A percentile compares a stretch with the other conserved stretches of the same genome.
Evolutionary conservation across 352 stramenopile species (phyloP).

Genomic region (Pythium biforme): DNA sequence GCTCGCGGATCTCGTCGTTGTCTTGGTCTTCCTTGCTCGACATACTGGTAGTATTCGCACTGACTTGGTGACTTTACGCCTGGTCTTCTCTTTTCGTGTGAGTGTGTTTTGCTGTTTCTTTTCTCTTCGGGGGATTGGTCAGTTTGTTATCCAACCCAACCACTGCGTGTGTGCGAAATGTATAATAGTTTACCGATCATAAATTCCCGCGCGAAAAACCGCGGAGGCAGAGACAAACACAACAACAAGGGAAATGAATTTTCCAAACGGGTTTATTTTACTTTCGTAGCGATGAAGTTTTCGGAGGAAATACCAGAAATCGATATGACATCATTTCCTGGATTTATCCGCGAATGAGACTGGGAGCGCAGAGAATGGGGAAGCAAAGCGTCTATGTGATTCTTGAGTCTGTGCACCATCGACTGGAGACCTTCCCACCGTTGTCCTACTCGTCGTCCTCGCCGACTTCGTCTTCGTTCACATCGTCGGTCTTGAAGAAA

Average conservation of each 20-base stretch:
- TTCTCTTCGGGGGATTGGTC: slow-evolving; percentile 14
- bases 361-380: neutral
- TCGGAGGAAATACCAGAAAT: neutral
- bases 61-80: no score
- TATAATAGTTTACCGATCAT: slow-evolving; percentile 14
- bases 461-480: slow-evolving; percentile 89
- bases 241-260: neutral
- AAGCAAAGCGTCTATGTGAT: neutral
- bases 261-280: neutral
- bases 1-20: slow-evolving; percentile 91
- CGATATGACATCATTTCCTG: neutral
- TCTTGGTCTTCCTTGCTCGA: slow-evolving; percentile 84
- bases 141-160: slow-evolving; percentile 14
- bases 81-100: slow-evolving; percentile 6
- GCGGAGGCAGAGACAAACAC: neutral
- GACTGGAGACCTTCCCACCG: neutral
- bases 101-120: slow-evolving; percentile 18
- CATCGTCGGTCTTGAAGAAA: slow-evolving; percentile 97
- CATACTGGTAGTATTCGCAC: no score
- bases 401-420: neutral
- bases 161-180: neutral
- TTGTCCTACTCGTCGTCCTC: slow-evolving; percentile 49
- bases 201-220: slow-evolving; percentile 19
- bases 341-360: neutral
- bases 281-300: slow-evolving; percentile 4